Conservation (phyloP, 139 green algal species). For the Nannochloris sp. region DNA sequence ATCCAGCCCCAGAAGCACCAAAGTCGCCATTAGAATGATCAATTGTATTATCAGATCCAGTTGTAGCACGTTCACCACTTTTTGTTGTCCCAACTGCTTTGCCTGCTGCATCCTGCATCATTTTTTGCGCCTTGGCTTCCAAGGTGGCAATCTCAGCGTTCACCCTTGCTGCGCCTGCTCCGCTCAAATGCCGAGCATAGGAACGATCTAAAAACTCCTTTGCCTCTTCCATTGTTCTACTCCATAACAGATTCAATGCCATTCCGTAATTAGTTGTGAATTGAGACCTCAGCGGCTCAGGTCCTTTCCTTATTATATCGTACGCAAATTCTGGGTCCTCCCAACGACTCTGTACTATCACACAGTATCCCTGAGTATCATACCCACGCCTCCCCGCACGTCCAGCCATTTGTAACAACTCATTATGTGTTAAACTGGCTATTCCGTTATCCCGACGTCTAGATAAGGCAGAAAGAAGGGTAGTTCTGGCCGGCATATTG, state of each 20-base stretch:
- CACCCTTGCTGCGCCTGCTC: conserved; percentile 1
- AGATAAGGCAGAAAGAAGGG: conserved; percentile 65
- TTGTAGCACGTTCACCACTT: background rate
- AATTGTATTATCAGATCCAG: background rate
- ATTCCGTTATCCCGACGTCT: conserved; percentile 49
- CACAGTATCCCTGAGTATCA: conserved; percentile 67
- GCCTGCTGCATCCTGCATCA: conserved; percentile 12
- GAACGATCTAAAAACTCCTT: conserved; percentile 59
- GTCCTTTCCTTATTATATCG: conserved; percentile 60
- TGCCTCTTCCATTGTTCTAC: conserved; percentile 60
- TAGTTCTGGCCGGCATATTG: conserved; percentile 97
- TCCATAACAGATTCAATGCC: conserved; percentile 81
- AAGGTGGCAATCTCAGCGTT: conserved; percentile 16
- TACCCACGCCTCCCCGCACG: conserved; percentile 74
- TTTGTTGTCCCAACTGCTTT: background rate
- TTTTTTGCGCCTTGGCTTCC: conserved; percentile 17
- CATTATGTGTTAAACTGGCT: conserved; percentile 69
- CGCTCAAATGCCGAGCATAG: conserved; percentile 34
- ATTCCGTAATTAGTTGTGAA: conserved; percentile 74
- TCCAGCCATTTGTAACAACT: conserved; percentile 76
- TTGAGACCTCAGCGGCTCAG: conserved; percentile 61
- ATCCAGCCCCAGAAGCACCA: background rate
- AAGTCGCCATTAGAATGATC: conserved; percentile 1
- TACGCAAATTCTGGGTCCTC: conserved; percentile 63
- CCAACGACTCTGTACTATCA: conserved; percentile 65